Evolutionary conservation across 1,284 basidiomycete genomes (phyloP).

Genomic region (Golubevia pallescens): DNA sequence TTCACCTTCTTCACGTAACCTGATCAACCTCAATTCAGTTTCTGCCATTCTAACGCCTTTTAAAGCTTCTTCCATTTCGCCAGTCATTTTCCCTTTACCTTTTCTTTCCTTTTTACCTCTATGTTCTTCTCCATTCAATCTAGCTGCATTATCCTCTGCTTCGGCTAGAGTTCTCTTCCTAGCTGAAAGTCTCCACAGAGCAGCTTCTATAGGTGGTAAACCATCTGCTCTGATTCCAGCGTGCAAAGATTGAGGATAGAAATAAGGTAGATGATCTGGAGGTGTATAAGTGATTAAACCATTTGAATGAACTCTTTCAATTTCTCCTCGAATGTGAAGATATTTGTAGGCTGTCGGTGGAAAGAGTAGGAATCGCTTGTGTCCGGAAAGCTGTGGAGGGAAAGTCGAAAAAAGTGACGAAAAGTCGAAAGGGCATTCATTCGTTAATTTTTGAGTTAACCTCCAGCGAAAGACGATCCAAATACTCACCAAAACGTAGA

Average conservation of each 20-base stretch:
- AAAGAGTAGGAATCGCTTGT: conserved; percentile 60
- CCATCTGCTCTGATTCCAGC: conserved; percentile 47
- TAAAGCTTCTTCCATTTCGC: conserved; percentile 24
- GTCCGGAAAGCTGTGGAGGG: conserved; percentile 34
- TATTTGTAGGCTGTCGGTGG: conserved; percentile 45
- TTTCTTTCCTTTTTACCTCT: conserved; percentile 28
- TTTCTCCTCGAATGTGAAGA: conserved; percentile 38
- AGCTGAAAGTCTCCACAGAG: conserved; percentile 43
- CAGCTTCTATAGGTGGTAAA: conserved; percentile 47
- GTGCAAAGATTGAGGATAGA: conserved; percentile 10
- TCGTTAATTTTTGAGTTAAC: neutral
- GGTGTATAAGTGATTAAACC: conserved; percentile 52
- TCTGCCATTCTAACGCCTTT: conserved; percentile 2
- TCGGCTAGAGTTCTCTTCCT: conserved; percentile 26
- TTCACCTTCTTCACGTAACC: neutral
- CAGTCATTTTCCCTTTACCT: conserved; percentile 44
- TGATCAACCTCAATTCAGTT: neutral
- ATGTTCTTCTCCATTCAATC: conserved; percentile 27
- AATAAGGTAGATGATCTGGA: conserved; percentile 22
- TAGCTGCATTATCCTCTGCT: conserved; percentile 40
- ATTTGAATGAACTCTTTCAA: conserved; percentile 42
- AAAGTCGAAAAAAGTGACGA: neutral
- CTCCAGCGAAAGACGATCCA: too few species aligned
- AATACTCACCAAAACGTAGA: conserved; percentile 46
- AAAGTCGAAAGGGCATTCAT: neutral